These are phyloP conservation scores for Hermanozyma aechmeae DNA, from an alignment of 805 yeast species.

Conservation along the genomic window DNA sequence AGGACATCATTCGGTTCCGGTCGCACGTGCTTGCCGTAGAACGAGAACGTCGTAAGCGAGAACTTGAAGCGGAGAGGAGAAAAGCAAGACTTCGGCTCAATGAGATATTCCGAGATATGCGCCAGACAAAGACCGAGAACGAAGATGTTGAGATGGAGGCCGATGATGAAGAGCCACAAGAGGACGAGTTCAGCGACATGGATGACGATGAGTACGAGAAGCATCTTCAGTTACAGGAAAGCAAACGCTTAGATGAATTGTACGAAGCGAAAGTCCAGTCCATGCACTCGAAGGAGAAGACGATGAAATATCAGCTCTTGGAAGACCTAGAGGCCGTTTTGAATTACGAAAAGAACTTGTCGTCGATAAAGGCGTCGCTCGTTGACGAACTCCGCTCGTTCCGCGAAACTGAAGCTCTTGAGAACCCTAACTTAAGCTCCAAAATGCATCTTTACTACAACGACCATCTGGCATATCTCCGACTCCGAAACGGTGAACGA, in stretches of 20 bases:
- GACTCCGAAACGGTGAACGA: constrained; percentile 25
- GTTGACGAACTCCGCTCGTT: too few species aligned
- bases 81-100: constrained; percentile 40
- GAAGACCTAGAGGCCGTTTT: too few species aligned
- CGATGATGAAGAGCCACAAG: too few species aligned
- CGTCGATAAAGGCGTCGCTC: too few species aligned
- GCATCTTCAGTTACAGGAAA: constrained; percentile 68
- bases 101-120: constrained; percentile 32
- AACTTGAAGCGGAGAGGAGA: constrained; percentile 37
- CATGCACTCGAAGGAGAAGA: constrained; percentile 50
- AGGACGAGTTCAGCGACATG: constrained; percentile 74
- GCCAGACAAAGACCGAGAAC: too few species aligned
- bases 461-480: constrained; percentile 36
- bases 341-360: too few species aligned
- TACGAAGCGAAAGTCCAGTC: constrained; percentile 82
- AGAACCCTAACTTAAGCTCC: constrained; percentile 1
- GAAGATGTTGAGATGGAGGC: too few species aligned
- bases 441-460: constrained; percentile 22
- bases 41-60: constrained; percentile 39
- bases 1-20: constrained; percentile 48
- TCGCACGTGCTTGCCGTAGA: constrained; percentile 45
- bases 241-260: constrained; percentile 70
- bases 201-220: constrained; percentile 95
- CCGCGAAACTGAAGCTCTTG: too few species aligned
- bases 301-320: too few species aligned